Evolutionary conservation across 208 protist genomes (phyloP), one percentile per base, ranked within the genome.

Genomic region (Trypanosomatidae sp.): DNA sequence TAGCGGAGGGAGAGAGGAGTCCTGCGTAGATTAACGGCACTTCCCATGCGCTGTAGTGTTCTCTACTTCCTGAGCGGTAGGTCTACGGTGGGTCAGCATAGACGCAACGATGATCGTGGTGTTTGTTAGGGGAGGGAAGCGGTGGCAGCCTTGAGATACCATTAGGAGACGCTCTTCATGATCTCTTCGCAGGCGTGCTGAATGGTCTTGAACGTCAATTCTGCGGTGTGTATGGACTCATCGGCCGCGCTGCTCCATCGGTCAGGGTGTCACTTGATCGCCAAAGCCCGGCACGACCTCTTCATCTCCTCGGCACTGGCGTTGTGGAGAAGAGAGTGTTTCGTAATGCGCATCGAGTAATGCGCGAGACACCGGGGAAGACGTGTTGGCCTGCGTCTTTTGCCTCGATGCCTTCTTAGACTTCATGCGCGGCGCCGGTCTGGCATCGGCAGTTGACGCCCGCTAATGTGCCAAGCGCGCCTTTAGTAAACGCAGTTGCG

Each of bases 261-360:
- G 65, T 94, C 87, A 22, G 90, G 90, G 76, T 94, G 90, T 85
- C 90, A 94, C 74, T 74, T 69, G 81, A 94, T 88, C 39, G 89
- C 89, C 62, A 94, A 70, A 5, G 80, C 81, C 33, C 86, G 81
- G 62, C 90, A 94, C 46, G 81, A 71, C 68, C 74, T 72, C 13
- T 53, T 62, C 66, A 82, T 71, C 55, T 66, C 74, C 52, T 30
- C 41, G 30, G 49, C 73, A 44, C 46, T n/a, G 15, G 73, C 67
- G 22, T 30, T 65, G 22, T 19, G 41, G 49, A 30, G 69, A 1
- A 82, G 69, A 17, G 41, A 80, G 64, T 3, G 69, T 74, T 30
- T 71, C 8, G 28, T 80, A 80, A 30, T 80, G 69, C 30, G 52
- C 69, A 62, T 74, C 62, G 33, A 66, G 33, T 49, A 41, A 19